phyloP scores from a whole-genome alignment of 2,329 filamentous ascomycete genomes.

The Fusarium scirpi region DNA sequence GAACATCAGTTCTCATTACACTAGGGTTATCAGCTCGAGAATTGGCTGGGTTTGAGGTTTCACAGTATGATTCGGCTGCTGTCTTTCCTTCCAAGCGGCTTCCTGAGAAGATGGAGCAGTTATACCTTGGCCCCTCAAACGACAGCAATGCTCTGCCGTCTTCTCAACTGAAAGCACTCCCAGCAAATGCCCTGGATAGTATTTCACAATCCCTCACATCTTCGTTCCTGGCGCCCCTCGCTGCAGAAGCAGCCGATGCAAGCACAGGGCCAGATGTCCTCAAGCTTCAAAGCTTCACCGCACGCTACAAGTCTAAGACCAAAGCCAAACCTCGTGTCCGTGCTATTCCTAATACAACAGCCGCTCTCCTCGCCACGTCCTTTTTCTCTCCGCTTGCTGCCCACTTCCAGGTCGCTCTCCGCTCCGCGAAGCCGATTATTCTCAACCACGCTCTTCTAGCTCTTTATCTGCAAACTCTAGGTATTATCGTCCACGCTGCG shows the following conservation, averaged over 20 bases:
- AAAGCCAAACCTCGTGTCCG: conserved; percentile 58
- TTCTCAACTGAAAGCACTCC: conserved; percentile 63
- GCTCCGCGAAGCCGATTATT: conserved; percentile 67
- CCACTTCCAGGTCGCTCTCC: conserved; percentile 77
- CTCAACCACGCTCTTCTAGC: conserved; percentile 81
- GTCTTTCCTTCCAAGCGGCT: conserved; percentile 86
- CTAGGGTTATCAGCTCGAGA: conserved; percentile 87
- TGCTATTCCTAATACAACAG: conserved; percentile 80
- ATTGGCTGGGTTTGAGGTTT: conserved; percentile 79
- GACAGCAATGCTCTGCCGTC: conserved; percentile 40
- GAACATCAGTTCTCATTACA: conserved; percentile 83
- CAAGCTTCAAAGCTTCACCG: conserved; percentile 90
- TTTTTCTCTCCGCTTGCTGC: conserved; percentile 92
- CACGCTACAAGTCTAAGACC: conserved; percentile 56
- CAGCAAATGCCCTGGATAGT: conserved; percentile 71
- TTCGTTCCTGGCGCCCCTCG: conserved; percentile 82
- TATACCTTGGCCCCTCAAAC: conserved; percentile 66
- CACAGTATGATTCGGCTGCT: conserved; percentile 61
- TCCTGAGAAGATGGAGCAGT: conserved; percentile 76
- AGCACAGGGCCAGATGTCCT: conserved; percentile 83
- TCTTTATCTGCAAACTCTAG: conserved; percentile 87
- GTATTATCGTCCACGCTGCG: conserved; percentile 83
- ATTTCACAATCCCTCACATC: conserved; percentile 77
- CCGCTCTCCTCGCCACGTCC: conserved; percentile 76
- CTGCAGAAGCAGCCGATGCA: conserved; percentile 82